Evolutionary conservation across 371 early-diverging fungal species (phyloP).

Genomic region (Mortierella sp.): DNA sequence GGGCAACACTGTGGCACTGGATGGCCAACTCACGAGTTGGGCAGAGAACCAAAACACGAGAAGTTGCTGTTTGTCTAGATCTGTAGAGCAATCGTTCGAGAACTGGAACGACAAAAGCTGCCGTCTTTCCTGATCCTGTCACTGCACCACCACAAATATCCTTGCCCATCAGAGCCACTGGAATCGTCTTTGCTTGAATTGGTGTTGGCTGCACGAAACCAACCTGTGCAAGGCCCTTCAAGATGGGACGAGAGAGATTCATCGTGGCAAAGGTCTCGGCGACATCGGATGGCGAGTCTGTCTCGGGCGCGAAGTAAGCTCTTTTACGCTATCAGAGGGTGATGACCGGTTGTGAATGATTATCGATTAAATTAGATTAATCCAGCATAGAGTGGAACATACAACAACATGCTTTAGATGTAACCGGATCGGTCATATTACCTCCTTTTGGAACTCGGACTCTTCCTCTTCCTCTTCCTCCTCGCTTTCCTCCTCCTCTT

Average conservation of each 20-base stretch:
- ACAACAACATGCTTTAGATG: neutral
- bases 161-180: slow-evolving; percentile 96
- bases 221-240: slow-evolving; percentile 90
- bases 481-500: slow-evolving; percentile 53
- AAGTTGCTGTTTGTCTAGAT: slow-evolving; percentile 80
- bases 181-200: slow-evolving; percentile 97
- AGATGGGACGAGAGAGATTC: slow-evolving; percentile 95
- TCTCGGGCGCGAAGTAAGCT: slow-evolving; percentile 79
- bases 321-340: slow-evolving; percentile 63
- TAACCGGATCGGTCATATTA: slow-evolving; percentile 4
- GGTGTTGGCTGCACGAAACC: slow-evolving; percentile 96
- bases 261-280: slow-evolving; percentile 86
- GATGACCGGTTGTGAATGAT: neutral
- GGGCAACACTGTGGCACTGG: slow-evolving; percentile 94
- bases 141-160: slow-evolving; percentile 99
- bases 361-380: neutral
- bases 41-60: slow-evolving; percentile 95
- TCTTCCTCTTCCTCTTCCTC: slow-evolving; percentile 56
- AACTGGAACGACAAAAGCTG: slow-evolving; percentile 98
- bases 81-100: slow-evolving; percentile 94
- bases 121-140: slow-evolving; percentile 98
- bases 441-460: slow-evolving; percentile 58
- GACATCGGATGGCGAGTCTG: slow-evolving; percentile 58
- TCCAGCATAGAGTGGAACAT: neutral
- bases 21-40: slow-evolving; percentile 99